Conservation (phyloP, 148 eudicot genomes). For the Camellia granthamiana region DNA sequence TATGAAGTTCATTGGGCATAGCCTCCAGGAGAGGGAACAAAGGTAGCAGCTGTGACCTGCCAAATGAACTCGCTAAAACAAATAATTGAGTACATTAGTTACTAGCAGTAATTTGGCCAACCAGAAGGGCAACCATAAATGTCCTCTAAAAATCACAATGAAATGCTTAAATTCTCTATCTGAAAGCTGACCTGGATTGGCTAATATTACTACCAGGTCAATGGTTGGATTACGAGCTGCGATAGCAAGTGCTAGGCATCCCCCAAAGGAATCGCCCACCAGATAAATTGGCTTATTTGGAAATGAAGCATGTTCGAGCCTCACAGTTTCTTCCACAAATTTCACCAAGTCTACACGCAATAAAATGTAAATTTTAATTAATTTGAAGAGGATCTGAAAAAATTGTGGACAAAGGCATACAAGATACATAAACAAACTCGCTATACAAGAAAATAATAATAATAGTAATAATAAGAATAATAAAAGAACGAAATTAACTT, state of each 20-base stretch:
- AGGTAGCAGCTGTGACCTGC: constrained; percentile 80
- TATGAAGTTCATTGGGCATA: constrained; percentile 66
- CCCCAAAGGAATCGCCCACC: constrained; percentile 95
- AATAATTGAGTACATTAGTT: constrained; percentile 14
- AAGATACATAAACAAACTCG: neutral
- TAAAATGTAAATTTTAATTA: neutral
- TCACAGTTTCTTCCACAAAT: constrained; percentile 61
- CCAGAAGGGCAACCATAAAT: constrained; percentile 16
- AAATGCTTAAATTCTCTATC: neutral
- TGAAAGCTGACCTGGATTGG: constrained; percentile 81
- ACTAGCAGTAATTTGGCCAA: neutral
- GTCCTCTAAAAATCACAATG: neutral
- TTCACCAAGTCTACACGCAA: constrained; percentile 61
- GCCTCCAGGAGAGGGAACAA: constrained; percentile 70
- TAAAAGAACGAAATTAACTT: neutral
- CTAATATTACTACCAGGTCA: constrained; percentile 77
- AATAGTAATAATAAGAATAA: neutral
- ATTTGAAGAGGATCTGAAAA: neutral
- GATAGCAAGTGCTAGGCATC: constrained; percentile 86
- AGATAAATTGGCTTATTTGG: constrained; percentile 88
- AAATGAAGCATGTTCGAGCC: constrained; percentile 54
- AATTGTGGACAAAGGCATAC: neutral
- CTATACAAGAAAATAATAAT: neutral
- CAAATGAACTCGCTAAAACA: constrained; percentile 82
- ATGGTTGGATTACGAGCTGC: constrained; percentile 82